phyloP scores from a whole-genome alignment of 78 protist species.

The Protostelium mycophagum region DNA sequence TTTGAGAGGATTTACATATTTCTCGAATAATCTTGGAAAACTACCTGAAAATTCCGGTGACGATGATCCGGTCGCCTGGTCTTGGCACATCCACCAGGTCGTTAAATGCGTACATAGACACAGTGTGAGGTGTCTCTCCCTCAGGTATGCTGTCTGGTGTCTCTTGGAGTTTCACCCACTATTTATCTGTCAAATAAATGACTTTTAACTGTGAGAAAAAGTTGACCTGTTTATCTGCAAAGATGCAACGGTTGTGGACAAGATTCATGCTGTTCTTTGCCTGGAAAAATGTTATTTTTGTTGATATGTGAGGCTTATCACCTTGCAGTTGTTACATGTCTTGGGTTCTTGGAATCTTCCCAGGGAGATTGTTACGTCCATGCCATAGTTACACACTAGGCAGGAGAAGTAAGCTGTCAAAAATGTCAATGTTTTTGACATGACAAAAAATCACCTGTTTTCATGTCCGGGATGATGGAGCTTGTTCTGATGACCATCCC shows the following conservation, averaged over 20 bases:
- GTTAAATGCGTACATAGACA: conserved; percentile 67
- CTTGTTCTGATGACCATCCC: conserved; percentile 91
- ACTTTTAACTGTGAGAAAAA: too few species aligned
- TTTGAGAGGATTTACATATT: conserved; percentile 56
- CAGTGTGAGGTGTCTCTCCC: conserved; percentile 96
- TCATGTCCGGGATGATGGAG: conserved; percentile 84
- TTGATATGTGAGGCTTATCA: too few species aligned
- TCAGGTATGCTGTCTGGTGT: conserved; percentile 89
- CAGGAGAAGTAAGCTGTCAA: conserved; percentile 64
- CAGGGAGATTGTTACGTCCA: conserved; percentile 20
- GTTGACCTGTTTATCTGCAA: conserved; percentile 95
- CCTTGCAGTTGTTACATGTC: conserved; percentile 62
- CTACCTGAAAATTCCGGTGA: conserved; percentile 92
- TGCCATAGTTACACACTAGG: conserved; percentile 42
- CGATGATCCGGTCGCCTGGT: conserved; percentile 97
- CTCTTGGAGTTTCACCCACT: conserved; percentile 91
- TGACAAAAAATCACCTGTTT: conserved; percentile 8
- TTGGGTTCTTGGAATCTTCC: conserved; percentile 84
- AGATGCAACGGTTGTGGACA: conserved; percentile 91
- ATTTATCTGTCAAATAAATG: too few species aligned
- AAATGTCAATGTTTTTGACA: neutral
- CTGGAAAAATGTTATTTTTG: too few species aligned
- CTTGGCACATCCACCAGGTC: conserved; percentile 84
- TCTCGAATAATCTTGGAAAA: conserved; percentile 53
- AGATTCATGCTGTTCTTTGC: conserved; percentile 36